Conservation (phyloP, 2,329 filamentous ascomycete genomes). For the Penicillium sp. region DNA sequence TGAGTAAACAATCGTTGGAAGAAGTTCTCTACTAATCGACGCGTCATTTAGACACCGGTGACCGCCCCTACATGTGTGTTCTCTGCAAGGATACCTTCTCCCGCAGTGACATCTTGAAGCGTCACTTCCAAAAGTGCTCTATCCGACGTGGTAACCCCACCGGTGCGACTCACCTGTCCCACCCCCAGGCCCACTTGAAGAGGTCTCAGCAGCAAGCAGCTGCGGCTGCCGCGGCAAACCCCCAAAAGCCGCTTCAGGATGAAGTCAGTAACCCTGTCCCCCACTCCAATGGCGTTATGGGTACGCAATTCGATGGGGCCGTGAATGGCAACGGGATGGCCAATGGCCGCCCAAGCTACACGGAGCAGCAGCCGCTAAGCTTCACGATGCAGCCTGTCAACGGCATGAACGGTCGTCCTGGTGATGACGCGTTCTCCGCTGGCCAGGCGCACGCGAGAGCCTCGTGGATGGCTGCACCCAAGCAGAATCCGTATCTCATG, state of each 20-base stretch:
- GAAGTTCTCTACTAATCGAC: slow-evolving; percentile 9
- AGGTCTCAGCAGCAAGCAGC: slow-evolving; percentile 54
- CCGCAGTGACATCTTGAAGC: slow-evolving; percentile 95
- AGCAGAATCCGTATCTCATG: slow-evolving; percentile 47
- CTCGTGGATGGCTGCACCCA: slow-evolving; percentile 47
- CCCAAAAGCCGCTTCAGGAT: slow-evolving; percentile 45
- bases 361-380: slow-evolving; percentile 46
- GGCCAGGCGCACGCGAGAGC: slow-evolving; percentile 42
- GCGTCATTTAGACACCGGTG: slow-evolving; percentile 76
- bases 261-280: slow-evolving; percentile 48
- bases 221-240: slow-evolving; percentile 40
- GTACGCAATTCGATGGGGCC: slow-evolving; percentile 44
- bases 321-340: slow-evolving; percentile 46
- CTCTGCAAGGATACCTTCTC: slow-evolving; percentile 98
- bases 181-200: slow-evolving; percentile 86
- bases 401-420: slow-evolving; percentile 43
- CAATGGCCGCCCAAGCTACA: slow-evolving; percentile 38
- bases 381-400: slow-evolving; percentile 45
- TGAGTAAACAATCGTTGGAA: slow-evolving; percentile 58
- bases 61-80: slow-evolving; percentile 97
- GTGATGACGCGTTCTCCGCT: slow-evolving; percentile 37
- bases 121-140: slow-evolving; percentile 99
- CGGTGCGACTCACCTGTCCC: slow-evolving; percentile 89
- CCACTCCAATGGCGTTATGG: slow-evolving; percentile 46
- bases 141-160: slow-evolving; percentile 94